phyloP scores from a whole-genome alignment of 2,329 filamentous ascomycete species.

The Beauveria varroae region DNA sequence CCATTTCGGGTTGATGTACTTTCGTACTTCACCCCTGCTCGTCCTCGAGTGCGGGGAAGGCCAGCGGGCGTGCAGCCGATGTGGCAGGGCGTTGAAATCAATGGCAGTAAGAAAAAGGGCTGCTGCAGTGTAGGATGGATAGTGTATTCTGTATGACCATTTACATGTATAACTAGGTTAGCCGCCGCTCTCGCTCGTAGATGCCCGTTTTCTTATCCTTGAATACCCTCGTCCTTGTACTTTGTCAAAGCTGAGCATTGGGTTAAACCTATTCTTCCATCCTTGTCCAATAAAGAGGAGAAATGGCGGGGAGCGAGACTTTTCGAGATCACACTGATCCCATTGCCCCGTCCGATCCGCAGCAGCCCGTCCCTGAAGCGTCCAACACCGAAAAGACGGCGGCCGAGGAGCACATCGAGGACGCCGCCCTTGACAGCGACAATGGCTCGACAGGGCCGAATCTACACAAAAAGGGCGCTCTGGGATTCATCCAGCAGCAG shows the following conservation, averaged over 20 bases:
- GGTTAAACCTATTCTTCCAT: background rate
- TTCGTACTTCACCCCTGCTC: background rate
- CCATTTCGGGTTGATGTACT: background rate
- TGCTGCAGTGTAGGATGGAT: too few relatives aligned
- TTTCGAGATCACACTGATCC: background rate
- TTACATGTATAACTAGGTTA: background rate
- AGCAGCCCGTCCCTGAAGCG: background rate
- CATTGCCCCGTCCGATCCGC: background rate
- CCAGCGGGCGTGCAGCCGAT: background rate
- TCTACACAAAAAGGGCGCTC: conserved; percentile 8
- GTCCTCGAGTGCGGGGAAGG: conserved; percentile 1
- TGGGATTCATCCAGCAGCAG: conserved; percentile 12
- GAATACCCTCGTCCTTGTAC: too few relatives aligned
- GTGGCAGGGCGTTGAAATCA: background rate
- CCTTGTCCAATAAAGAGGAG: too few relatives aligned
- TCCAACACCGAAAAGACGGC: background rate
- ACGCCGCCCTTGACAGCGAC: background rate
- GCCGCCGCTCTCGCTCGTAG: background rate
- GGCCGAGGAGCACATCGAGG: conserved; percentile 4
- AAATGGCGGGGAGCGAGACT: background rate
- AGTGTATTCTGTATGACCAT: too few relatives aligned
- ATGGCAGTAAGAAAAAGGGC: background rate
- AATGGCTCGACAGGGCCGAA: background rate
- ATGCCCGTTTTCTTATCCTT: too few relatives aligned
- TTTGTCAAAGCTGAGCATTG: too few relatives aligned